phyloP scores from a whole-genome alignment of 106 monocot species.

The Agapanthus africanus region DNA sequence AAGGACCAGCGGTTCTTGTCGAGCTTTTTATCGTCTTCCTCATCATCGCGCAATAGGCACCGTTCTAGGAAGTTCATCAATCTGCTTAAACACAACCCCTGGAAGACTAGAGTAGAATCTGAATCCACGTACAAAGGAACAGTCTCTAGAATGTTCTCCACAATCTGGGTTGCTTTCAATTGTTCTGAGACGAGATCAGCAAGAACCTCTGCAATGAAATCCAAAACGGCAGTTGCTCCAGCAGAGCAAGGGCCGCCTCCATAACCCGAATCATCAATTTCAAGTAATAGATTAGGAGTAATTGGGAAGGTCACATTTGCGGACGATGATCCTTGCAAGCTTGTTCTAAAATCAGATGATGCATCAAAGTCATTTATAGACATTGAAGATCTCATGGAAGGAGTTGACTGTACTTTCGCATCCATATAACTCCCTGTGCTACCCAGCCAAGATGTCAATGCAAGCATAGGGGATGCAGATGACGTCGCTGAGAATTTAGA shows the following conservation, averaged over 20 bases:
- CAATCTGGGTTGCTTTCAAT: constrained; percentile 64
- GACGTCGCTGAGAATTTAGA: constrained; percentile 38
- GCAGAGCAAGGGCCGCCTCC: constrained; percentile 94
- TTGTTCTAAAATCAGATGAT: constrained; percentile 40
- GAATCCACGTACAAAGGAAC: constrained; percentile 71
- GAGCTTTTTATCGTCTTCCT: constrained; percentile 83
- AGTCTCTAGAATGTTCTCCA: constrained; percentile 78
- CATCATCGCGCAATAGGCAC: constrained; percentile 84
- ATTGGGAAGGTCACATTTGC: constrained; percentile 52
- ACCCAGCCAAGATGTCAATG: constrained; percentile 75
- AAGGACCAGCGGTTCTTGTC: constrained; percentile 90
- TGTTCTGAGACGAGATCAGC: constrained; percentile 87
- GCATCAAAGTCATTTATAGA: constrained; percentile 56
- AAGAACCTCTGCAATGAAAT: constrained; percentile 86
- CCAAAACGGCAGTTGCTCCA: constrained; percentile 78
- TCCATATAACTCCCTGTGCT: constrained; percentile 43
- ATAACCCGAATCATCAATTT: constrained; percentile 83
- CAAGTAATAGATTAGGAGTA: constrained; percentile 56
- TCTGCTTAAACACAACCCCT: constrained; percentile 87
- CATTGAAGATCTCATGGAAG: constrained; percentile 52
- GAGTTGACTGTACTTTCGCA: constrained; percentile 37
- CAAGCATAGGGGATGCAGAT: constrained; percentile 57
- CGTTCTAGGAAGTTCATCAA: constrained; percentile 93
- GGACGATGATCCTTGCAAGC: constrained; percentile 31
- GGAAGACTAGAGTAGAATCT: constrained; percentile 80